phyloP scores from a whole-genome alignment of 805 yeast species.

The Pichia gijzeniarum region DNA sequence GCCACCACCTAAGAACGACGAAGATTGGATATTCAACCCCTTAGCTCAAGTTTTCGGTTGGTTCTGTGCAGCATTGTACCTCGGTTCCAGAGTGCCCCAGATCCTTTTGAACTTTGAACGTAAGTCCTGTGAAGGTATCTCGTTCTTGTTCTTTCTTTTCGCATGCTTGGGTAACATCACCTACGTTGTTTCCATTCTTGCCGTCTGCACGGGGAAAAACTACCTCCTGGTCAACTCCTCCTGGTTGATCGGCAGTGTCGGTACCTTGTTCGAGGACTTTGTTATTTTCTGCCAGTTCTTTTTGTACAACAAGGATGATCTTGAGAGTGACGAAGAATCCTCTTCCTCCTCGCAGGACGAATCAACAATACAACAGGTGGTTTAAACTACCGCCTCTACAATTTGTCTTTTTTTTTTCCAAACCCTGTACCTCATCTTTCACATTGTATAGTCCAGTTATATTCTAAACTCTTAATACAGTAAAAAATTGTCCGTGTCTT shows the following conservation, averaged over 20 bases:
- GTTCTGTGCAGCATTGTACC: constrained; percentile 64
- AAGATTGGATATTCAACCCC: constrained; percentile 55
- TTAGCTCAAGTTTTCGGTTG: constrained; percentile 86
- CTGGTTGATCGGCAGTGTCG: constrained; percentile 89
- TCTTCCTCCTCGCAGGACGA: neutral
- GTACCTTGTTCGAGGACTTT: constrained; percentile 79
- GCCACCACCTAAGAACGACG: constrained; percentile 27
- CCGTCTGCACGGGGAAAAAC: constrained; percentile 61
- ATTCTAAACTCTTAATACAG: too few relatives aligned
- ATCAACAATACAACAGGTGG: neutral
- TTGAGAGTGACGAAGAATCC: constrained; percentile 14
- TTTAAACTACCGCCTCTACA: neutral
- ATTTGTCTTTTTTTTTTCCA: neutral
- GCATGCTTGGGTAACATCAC: constrained; percentile 94
- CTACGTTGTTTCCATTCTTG: constrained; percentile 78
- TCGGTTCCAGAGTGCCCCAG: constrained; percentile 92
- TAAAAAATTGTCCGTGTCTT: too few relatives aligned
- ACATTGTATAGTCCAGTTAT: too few relatives aligned
- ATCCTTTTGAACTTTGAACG: constrained; percentile 76
- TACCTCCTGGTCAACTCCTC: constrained; percentile 78
- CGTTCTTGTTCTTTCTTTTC: constrained; percentile 87
- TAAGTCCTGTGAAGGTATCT: constrained; percentile 92
- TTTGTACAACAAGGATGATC: constrained; percentile 43
- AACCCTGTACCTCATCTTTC: too few relatives aligned
- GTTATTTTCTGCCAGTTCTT: constrained; percentile 83